Conservation (phyloP, 805 yeast genomes). For the Kodamaea sagamina region DNA sequence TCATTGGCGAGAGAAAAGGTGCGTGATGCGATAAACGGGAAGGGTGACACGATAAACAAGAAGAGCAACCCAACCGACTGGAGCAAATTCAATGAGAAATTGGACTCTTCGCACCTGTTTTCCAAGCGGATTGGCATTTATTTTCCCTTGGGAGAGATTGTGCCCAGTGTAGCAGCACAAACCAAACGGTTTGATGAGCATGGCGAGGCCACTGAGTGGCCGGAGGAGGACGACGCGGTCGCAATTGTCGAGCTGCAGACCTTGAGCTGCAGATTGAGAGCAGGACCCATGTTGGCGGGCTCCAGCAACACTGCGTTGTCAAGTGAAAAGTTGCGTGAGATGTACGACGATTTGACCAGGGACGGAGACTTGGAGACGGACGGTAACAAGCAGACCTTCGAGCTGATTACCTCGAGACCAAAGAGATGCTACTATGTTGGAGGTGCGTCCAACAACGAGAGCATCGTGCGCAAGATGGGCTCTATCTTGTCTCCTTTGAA, state of each 20-base stretch:
- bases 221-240: constrained; percentile 62
- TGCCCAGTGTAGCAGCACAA: constrained; percentile 75
- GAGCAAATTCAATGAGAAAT: constrained; percentile 59
- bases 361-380: constrained; percentile 52
- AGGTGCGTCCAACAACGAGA: constrained; percentile 74
- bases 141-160: constrained; percentile 89
- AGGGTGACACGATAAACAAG: no score
- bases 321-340: constrained; percentile 13
- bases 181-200: constrained; percentile 48
- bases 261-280: constrained; percentile 75
- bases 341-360: constrained; percentile 29
- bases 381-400: constrained; percentile 46
- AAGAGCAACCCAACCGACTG: constrained; percentile 38
- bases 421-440: constrained; percentile 80
- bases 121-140: constrained; percentile 67
- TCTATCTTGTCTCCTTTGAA: constrained; percentile 64
- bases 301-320: neutral
- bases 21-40: constrained; percentile 56
- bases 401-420: constrained; percentile 57
- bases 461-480: constrained; percentile 70
- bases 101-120: constrained; percentile 41
- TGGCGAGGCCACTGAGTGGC: constrained; percentile 34
- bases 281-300: constrained; percentile 68
- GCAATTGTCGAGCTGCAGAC: constrained; percentile 88
- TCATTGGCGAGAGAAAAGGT: constrained; percentile 80